phyloP scores from a whole-genome alignment of 306 rosid genomes.

The Medicago ruthenica region DNA sequence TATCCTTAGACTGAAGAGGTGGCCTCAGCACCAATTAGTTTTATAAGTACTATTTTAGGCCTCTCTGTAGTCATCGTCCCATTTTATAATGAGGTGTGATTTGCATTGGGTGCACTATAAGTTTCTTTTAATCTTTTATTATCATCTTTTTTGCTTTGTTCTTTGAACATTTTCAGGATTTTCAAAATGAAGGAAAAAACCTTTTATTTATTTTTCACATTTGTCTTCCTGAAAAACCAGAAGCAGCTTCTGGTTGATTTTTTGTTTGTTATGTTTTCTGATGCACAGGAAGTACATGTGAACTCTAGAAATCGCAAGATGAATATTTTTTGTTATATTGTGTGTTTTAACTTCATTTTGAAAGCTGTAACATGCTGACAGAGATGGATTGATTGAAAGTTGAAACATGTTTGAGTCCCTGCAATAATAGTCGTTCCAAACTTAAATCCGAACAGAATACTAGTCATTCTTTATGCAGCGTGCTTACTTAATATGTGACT shows the following conservation, averaged over 20 bases:
- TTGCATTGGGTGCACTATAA: slow-evolving; percentile 47
- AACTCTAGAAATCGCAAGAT: neutral
- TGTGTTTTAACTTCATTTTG: neutral
- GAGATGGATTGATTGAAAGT: neutral
- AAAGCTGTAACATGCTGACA: neutral
- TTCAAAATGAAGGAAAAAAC: slow-evolving; percentile 39
- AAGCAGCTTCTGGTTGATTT: neutral
- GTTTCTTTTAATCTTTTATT: slow-evolving; percentile 38
- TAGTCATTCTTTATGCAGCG: neutral
- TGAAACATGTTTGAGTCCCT: neutral
- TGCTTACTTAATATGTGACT: neutral
- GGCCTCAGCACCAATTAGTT: slow-evolving; percentile 38
- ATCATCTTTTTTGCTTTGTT: slow-evolving; percentile 38
- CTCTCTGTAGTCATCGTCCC: slow-evolving; percentile 51
- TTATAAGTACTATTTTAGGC: slow-evolving; percentile 48
- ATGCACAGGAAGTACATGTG: neutral
- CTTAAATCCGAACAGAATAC: neutral
- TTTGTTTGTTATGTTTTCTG: neutral
- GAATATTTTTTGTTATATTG: neutral
- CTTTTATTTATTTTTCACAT: slow-evolving; percentile 36
- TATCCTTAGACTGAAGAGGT: slow-evolving; percentile 44
- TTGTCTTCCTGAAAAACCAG: slow-evolving; percentile 3
- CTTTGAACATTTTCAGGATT: slow-evolving; percentile 30
- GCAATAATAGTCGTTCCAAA: neutral
- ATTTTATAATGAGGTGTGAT: slow-evolving; percentile 49